Evolutionary conservation across 108 stramenopile species (phyloP).

Genomic region (Phaeodactylum tricornutum): DNA sequence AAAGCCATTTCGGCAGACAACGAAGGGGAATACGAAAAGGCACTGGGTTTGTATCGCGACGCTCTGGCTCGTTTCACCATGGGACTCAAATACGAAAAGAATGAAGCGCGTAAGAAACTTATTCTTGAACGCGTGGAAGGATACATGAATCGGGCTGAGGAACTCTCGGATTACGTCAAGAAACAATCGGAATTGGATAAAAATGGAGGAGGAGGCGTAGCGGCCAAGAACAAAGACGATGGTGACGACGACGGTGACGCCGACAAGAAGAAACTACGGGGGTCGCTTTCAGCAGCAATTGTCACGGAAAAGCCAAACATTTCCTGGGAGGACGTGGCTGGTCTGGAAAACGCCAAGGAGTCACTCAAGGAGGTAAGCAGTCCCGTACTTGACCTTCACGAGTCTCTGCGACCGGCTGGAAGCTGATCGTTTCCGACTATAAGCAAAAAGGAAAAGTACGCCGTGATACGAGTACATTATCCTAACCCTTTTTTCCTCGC

Average conservation of each 20-base stretch:
- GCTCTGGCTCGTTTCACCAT: slow-evolving; percentile 86
- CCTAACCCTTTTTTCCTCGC: neutral
- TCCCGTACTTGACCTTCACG: too few relatives aligned
- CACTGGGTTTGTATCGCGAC: slow-evolving; percentile 79
- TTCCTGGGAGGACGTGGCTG: slow-evolving; percentile 97
- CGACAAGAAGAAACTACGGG: slow-evolving; percentile 74
- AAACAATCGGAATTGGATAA: slow-evolving; percentile 66
- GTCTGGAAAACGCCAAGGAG: slow-evolving; percentile 93
- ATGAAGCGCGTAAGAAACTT: slow-evolving; percentile 86
- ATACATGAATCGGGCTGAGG: slow-evolving; percentile 99
- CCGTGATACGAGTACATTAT: too few relatives aligned
- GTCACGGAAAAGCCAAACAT: slow-evolving; percentile 97
- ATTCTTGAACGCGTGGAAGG: slow-evolving; percentile 89
- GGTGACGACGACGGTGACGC: slow-evolving; percentile 66
- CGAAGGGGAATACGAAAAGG: slow-evolving; percentile 77
- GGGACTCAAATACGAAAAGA: slow-evolving; percentile 97
- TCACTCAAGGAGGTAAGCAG: slow-evolving; percentile 85
- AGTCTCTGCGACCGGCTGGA: too few relatives aligned
- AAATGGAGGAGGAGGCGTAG: slow-evolving; percentile 32
- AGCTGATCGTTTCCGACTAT: too few relatives aligned
- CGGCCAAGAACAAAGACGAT: slow-evolving; percentile 42
- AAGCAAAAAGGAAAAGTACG: too few relatives aligned
- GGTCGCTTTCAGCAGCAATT: slow-evolving; percentile 68
- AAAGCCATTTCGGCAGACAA: slow-evolving; percentile 89
- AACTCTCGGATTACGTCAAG: slow-evolving; percentile 75